phyloP scores from a whole-genome alignment of 192 early-diverging fungal species.

The Pilaira anomala region DNA sequence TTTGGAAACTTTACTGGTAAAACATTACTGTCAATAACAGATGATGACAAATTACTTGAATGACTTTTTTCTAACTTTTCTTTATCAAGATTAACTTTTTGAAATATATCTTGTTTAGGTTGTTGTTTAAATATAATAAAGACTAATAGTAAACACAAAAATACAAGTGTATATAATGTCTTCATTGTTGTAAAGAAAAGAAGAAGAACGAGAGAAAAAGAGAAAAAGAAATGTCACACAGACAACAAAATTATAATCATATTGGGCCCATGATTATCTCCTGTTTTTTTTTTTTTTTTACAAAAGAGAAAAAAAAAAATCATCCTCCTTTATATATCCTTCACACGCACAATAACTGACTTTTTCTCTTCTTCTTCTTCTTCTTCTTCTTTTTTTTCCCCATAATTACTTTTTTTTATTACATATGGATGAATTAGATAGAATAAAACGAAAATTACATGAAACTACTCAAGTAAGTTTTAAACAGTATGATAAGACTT shows the following conservation, averaged over 20 bases:
- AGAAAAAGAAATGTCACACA: background rate
- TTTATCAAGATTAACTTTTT: background rate
- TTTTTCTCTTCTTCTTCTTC: background rate
- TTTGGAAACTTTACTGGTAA: conserved; percentile 17
- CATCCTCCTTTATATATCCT: background rate
- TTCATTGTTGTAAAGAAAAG: background rate
- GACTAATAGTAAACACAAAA: background rate
- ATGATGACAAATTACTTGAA: background rate
- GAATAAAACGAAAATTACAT: conserved; percentile 40
- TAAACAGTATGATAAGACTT: background rate
- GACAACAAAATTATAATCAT: conserved; percentile 5
- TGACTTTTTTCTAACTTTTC: background rate
- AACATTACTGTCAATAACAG: background rate
- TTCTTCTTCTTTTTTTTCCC: background rate
- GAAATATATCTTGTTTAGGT: background rate
- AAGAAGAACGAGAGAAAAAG: background rate
- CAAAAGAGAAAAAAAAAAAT: background rate
- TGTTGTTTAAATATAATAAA: conserved; percentile 6
- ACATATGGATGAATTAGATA: conserved; percentile 38
- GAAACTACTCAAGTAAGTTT: conserved; percentile 35
- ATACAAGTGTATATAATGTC: background rate
- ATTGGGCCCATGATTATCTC: too few relatives aligned
- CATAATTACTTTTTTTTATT: background rate
- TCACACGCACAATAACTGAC: background rate
- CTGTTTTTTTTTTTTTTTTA: conserved; percentile 1